Conservation (phyloP, 176 grass and related monocot genomes). For the Triticum turgidum region DNA sequence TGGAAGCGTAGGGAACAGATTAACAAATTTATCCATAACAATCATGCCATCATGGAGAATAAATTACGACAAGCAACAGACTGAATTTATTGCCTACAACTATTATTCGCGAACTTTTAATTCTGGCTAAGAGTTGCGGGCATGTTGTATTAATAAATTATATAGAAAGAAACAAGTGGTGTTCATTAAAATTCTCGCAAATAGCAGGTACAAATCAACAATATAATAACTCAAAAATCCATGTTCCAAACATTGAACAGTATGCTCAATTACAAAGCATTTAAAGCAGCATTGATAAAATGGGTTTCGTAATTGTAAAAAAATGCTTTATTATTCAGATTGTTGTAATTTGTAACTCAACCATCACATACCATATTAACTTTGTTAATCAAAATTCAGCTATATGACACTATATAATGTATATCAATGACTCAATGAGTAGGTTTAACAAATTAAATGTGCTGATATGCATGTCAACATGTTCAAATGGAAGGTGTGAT, state of each 20-base stretch:
- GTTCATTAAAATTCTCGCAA: background rate
- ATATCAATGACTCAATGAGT: background rate
- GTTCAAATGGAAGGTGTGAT: background rate
- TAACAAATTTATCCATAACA: slow-evolving; percentile 21
- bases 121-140: background rate
- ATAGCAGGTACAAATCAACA: slow-evolving; percentile 11
- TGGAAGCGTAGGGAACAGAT: slow-evolving; percentile 47
- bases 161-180: background rate
- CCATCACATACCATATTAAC: no score
- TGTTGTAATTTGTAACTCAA: no score
- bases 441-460: background rate
- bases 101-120: background rate
- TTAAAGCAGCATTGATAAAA: background rate
- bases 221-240: slow-evolving; percentile 7
- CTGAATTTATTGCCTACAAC: background rate
- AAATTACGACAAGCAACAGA: background rate
- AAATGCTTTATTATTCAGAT: background rate
- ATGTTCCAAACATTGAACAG: slow-evolving; percentile 10
- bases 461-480: slow-evolving; percentile 25
- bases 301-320: background rate
- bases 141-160: slow-evolving; percentile 2
- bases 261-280: background rate
- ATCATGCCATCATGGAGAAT: slow-evolving; percentile 23
- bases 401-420: no score
- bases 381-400: no score